Conservation (phyloP, 2,329 filamentous ascomycete genomes). For the Ophiostoma angusticollis region DNA sequence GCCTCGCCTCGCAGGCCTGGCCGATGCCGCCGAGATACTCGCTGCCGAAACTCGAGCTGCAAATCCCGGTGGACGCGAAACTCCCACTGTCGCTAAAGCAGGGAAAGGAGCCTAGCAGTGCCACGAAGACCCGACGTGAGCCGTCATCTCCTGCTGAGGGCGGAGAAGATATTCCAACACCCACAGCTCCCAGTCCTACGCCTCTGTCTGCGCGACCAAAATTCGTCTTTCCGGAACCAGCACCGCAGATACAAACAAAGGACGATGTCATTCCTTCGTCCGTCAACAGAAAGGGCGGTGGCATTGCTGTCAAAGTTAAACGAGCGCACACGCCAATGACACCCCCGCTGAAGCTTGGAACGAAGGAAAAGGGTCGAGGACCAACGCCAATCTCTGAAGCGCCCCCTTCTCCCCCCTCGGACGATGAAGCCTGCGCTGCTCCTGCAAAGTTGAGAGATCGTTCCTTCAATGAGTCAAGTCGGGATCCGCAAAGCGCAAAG, state of each 20-base stretch:
- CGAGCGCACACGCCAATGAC: neutral
- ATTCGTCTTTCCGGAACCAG: slow-evolving; percentile 6
- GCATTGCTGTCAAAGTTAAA: neutral
- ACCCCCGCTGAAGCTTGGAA: neutral
- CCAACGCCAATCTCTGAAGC: slow-evolving; percentile 1
- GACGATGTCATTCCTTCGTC: neutral
- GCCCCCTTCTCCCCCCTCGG: neutral
- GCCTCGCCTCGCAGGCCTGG: neutral
- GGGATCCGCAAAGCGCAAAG: too few species aligned
- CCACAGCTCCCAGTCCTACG: slow-evolving; percentile 24
- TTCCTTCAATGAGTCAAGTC: too few species aligned
- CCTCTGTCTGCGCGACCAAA: slow-evolving; percentile 20
- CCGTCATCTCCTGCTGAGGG: neutral
- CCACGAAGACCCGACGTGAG: neutral
- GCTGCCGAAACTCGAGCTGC: neutral
- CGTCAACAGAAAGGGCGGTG: neutral
- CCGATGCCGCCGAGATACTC: neutral
- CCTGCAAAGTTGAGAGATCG: neutral
- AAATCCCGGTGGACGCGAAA: neutral
- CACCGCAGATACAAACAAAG: neutral
- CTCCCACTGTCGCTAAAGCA: neutral
- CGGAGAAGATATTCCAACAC: slow-evolving; percentile 18
- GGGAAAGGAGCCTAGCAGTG: neutral
- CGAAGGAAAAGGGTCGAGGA: neutral
- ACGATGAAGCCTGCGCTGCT: neutral